Evolutionary conservation across 2,329 filamentous ascomycete species (phyloP).

Genomic region (Pseudogymnoascus sp.): DNA sequence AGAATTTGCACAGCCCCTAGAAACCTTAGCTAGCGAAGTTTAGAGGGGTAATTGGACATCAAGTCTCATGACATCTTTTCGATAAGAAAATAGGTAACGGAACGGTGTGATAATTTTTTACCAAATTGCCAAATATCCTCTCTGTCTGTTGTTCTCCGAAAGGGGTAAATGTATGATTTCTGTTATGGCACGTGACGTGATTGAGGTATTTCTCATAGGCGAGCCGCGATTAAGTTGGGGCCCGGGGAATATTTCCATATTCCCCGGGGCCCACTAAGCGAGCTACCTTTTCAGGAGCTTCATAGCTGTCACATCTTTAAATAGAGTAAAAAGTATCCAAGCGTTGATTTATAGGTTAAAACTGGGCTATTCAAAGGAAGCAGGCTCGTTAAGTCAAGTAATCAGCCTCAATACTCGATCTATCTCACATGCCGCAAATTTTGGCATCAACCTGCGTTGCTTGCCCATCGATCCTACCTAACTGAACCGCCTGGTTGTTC

Average conservation of each 20-base stretch:
- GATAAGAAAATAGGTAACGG: background rate
- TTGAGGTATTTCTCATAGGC: too few relatives aligned
- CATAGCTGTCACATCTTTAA: too few relatives aligned
- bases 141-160: background rate
- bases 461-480: constrained; percentile 45
- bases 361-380: too few relatives aligned
- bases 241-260: too few relatives aligned
- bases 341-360: too few relatives aligned
- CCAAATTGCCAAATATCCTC: background rate
- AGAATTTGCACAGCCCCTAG: background rate
- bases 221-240: too few relatives aligned
- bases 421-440: constrained; percentile 34
- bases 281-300: too few relatives aligned
- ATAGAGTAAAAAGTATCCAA: too few relatives aligned
- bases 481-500: constrained; percentile 37
- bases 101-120: background rate
- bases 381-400: too few relatives aligned
- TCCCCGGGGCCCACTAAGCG: too few relatives aligned
- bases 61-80: background rate
- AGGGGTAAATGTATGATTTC: background rate
- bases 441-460: constrained; percentile 35
- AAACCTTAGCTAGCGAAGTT: background rate
- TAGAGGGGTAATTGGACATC: background rate
- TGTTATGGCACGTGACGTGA: background rate
- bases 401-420: background rate